These are phyloP conservation scores for Neospora caninum DNA, from an alignment of 169 alveolate genomes.

Conservation along the genomic window DNA sequence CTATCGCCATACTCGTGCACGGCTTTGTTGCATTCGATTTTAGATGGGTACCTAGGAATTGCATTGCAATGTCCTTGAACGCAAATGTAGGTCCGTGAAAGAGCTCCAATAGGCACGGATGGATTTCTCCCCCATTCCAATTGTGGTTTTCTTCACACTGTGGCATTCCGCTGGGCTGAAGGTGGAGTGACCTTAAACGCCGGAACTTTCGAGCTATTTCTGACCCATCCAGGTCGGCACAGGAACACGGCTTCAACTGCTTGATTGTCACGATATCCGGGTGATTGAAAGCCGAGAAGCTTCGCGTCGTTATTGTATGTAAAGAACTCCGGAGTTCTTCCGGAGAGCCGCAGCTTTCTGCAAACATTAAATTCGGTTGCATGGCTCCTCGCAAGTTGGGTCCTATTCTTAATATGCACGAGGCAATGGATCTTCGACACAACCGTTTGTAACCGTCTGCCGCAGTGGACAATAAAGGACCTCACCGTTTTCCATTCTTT, in stretches of 20 bases:
- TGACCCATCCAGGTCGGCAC: constrained; percentile 24
- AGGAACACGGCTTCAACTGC: not conserved
- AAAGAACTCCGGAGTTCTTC: not conserved
- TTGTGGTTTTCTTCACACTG: not conserved
- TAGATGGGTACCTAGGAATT: constrained; percentile 50
- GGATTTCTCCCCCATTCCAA: not conserved
- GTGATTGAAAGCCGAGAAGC: not conserved
- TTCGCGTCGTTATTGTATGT: not conserved
- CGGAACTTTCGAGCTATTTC: not conserved
- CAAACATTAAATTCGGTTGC: not conserved
- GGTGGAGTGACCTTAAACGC: not conserved
- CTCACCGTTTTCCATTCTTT: too few species aligned
- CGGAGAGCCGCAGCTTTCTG: not conserved
- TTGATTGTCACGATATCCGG: not conserved
- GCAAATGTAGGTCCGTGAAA: constrained; percentile 72
- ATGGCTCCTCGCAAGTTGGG: not conserved
- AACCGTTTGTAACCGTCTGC: not conserved
- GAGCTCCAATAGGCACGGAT: constrained; percentile 50
- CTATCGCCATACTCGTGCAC: too few species aligned
- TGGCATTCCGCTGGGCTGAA: not conserved
- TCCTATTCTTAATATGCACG: not conserved
- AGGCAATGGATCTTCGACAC: not conserved
- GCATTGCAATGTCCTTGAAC: constrained; percentile 70
- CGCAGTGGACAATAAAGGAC: too few species aligned
- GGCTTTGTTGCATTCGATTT: too few species aligned